Conservation (phyloP, 202 grass and related monocot species). For the Elaeis oleifera region DNA sequence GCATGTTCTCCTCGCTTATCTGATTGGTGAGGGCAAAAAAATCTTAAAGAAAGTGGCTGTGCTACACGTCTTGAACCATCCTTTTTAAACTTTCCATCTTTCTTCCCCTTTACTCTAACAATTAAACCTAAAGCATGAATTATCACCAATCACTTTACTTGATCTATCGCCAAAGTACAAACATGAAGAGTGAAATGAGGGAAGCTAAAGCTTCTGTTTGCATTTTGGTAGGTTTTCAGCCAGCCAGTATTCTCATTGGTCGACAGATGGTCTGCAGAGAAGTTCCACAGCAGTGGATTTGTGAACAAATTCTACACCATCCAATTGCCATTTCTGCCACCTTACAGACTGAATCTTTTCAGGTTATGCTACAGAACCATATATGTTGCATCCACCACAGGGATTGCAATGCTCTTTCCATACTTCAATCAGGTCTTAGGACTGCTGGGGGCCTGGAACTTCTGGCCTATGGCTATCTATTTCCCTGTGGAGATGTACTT, state of each 20-base stretch:
- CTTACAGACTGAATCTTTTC: slow-evolving; percentile 43
- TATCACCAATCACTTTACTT: no score
- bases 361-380: slow-evolving; percentile 52
- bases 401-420: slow-evolving; percentile 43
- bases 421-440: slow-evolving; percentile 85
- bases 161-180: no score
- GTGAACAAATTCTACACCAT: slow-evolving; percentile 60
- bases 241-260: not conserved
- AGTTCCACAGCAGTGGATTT: slow-evolving; percentile 8
- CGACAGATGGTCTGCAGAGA: not conserved
- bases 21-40: no score
- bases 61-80: no score
- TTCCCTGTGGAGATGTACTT: slow-evolving; percentile 93
- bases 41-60: no score
- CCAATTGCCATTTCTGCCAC: slow-evolving; percentile 27
- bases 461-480: slow-evolving; percentile 84
- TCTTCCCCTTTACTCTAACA: no score
- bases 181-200: not conserved
- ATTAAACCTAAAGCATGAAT: no score
- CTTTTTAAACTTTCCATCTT: no score
- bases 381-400: slow-evolving; percentile 59
- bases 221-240: slow-evolving; percentile 4
- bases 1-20: no score
- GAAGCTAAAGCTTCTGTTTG: not conserved
- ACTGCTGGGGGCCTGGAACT: slow-evolving; percentile 51